Evolutionary conservation across 1,284 basidiomycete genomes (phyloP).

Genomic region (Leucoagaricus sp.): DNA sequence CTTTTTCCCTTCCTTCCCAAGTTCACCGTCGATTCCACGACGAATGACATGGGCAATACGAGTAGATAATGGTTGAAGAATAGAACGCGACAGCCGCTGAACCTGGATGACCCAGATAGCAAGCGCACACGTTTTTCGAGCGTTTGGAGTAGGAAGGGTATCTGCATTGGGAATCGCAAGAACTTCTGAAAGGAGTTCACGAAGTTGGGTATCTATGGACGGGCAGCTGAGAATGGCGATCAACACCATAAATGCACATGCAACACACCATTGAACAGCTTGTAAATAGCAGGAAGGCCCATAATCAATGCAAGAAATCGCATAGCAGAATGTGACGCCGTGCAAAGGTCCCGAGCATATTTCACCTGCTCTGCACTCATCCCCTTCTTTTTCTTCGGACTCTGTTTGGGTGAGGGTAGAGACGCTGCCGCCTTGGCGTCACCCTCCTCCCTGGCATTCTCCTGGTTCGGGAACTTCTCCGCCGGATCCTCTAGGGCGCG

Average conservation of each 20-base stretch:
- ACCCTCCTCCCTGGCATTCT: constrained; percentile 25
- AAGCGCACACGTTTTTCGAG: constrained; percentile 79
- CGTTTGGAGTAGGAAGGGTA: constrained; percentile 72
- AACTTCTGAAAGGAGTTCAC: constrained; percentile 57
- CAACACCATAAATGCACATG: constrained; percentile 4
- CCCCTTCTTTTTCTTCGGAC: constrained; percentile 58
- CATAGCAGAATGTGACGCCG: constrained; percentile 65
- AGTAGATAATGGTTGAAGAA: constrained; percentile 59
- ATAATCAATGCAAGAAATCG: constrained; percentile 62
- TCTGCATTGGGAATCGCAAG: constrained; percentile 70
- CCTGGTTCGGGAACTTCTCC: constrained; percentile 22
- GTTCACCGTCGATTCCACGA: constrained; percentile 77
- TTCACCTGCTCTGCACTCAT: constrained; percentile 77
- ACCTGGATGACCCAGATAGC: constrained; percentile 71
- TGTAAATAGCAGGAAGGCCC: constrained; percentile 55
- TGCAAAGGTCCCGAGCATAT: constrained; percentile 73
- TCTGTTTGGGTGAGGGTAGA: constrained; percentile 48
- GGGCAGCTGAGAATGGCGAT: not conserved
- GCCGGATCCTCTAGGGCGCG: constrained; percentile 61
- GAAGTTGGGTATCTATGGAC: constrained; percentile 55
- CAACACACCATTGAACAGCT: constrained; percentile 61
- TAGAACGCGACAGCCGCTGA: constrained; percentile 61
- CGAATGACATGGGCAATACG: constrained; percentile 69
- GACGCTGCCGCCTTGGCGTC: constrained; percentile 31
- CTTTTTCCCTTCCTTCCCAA: constrained; percentile 84